Evolutionary conservation across 2,329 filamentous ascomycete species (phyloP), one percentile per base, ranked within the genome.

Genomic region (Hypoxylon sp.): DNA sequence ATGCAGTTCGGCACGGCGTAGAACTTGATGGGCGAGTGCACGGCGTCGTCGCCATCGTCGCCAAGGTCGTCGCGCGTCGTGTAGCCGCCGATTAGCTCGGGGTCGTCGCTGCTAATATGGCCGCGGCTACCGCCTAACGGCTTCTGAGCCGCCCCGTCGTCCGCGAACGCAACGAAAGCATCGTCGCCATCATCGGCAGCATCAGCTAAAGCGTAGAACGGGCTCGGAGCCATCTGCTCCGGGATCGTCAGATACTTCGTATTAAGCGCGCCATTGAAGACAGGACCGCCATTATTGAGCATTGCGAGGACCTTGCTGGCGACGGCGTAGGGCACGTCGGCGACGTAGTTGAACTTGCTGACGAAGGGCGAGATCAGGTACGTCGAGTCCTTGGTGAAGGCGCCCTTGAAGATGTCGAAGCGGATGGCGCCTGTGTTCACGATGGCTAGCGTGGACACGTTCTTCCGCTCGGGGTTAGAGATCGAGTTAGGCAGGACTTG

Each of bases 351-450:
- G 79, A 98, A 92, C 1, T 87, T 88, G 79, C 91, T 97, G 1
- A 89, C 89, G 78, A 99, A 99, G 0, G 96, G 96, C 7, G 92
- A 97, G 30, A 98, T 86, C 42, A 95, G 91, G 77, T 90, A 98
- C 0, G 92, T 93, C 3, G 91, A 91, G 78, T 99, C 96, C 42
- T 90, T 89, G 0, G 96, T 98, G 77, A 98, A 98, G 0, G 91
- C 85, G 0, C 96, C 96, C 79, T 95, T 90, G 85, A 98, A 97
- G 68, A 99, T 92, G 79, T 99, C 96, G 79, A 98, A 99, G 49
- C 96, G 92, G 72, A 99, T 90, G 2, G 92, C 93, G 27, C 96
- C 96, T 0, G 93, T 97, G 80, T 99, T 99, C 62, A 92, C 85
- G 56, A 98, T 88, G 31, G 91, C 90, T 10, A 98, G 82, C 6